Conservation (phyloP, 352 stramenopile species). For the Phytophthora lateralis region DNA sequence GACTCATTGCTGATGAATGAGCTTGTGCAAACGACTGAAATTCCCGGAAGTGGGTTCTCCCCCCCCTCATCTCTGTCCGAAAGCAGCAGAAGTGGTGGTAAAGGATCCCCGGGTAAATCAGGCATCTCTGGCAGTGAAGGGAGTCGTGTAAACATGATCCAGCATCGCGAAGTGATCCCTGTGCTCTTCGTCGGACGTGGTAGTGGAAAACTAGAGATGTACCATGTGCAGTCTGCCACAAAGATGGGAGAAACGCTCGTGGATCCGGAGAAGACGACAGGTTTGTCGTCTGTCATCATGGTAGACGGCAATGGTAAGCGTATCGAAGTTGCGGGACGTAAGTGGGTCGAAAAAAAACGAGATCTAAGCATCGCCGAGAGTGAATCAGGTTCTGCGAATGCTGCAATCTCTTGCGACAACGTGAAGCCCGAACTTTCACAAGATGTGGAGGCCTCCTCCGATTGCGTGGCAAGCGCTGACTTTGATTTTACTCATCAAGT, state of each 20-base stretch:
- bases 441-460: neutral
- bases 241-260: constrained; percentile 73
- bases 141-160: constrained; percentile 27
- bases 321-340: constrained; percentile 46
- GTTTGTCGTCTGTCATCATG: constrained; percentile 71
- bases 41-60: constrained; percentile 36
- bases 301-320: constrained; percentile 51
- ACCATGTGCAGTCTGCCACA: constrained; percentile 64
- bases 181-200: constrained; percentile 75
- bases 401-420: constrained; percentile 11
- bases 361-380: neutral
- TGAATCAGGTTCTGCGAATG: constrained; percentile 5
- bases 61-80: constrained; percentile 7
- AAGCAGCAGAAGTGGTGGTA: constrained; percentile 12
- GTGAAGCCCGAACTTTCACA: constrained; percentile 15
- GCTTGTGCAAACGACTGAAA: constrained; percentile 65
- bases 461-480: constrained; percentile 15
- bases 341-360: constrained; percentile 36
- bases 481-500: constrained; percentile 41
- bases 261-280: constrained; percentile 42
- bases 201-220: constrained; percentile 76
- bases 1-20: constrained; percentile 72
- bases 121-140: neutral
- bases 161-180: constrained; percentile 60
- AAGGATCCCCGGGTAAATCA: constrained; percentile 17